phyloP scores from a whole-genome alignment of 1,284 basidiomycete genomes.

The Takashimella tepidaria region DNA sequence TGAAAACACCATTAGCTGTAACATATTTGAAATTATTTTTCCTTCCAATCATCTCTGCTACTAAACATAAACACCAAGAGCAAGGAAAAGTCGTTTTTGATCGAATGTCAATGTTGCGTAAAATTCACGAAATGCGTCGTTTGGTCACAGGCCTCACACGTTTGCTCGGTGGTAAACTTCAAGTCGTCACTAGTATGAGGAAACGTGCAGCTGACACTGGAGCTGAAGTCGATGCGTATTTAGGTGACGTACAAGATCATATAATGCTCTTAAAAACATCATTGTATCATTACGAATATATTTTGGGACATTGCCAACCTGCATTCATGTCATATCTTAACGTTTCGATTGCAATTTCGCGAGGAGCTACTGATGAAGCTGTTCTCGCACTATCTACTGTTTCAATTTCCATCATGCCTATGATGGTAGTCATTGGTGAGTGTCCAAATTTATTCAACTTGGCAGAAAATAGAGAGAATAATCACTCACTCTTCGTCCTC shows the following conservation, averaged over 20 bases:
- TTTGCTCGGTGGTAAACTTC: constrained; percentile 72
- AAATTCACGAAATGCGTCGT: constrained; percentile 75
- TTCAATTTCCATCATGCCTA: constrained; percentile 63
- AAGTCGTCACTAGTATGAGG: constrained; percentile 72
- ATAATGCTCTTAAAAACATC: constrained; percentile 81
- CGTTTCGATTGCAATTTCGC: constrained; percentile 58
- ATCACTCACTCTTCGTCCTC: constrained; percentile 6
- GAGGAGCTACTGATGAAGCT: constrained; percentile 61
- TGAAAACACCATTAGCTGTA: background rate
- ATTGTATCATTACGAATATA: constrained; percentile 80
- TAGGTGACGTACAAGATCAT: constrained; percentile 93
- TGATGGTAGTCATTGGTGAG: constrained; percentile 62
- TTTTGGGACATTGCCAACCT: constrained; percentile 80
- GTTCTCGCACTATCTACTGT: constrained; percentile 65
- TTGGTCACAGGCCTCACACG: constrained; percentile 77
- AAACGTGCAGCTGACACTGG: constrained; percentile 59
- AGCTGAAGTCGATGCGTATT: constrained; percentile 73
- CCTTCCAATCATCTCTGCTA: constrained; percentile 24
- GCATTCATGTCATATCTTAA: constrained; percentile 75
- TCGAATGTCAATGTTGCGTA: constrained; percentile 53
- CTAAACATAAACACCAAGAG: constrained; percentile 15
- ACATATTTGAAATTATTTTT: constrained; percentile 36
- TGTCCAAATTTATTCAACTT: constrained; percentile 3
- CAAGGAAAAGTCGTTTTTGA: constrained; percentile 33
- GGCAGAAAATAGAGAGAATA: constrained; percentile 21